These are phyloP conservation scores for Stephania japonica DNA, from an alignment of 164 flowering plant genomes.

Conservation along the genomic window DNA sequence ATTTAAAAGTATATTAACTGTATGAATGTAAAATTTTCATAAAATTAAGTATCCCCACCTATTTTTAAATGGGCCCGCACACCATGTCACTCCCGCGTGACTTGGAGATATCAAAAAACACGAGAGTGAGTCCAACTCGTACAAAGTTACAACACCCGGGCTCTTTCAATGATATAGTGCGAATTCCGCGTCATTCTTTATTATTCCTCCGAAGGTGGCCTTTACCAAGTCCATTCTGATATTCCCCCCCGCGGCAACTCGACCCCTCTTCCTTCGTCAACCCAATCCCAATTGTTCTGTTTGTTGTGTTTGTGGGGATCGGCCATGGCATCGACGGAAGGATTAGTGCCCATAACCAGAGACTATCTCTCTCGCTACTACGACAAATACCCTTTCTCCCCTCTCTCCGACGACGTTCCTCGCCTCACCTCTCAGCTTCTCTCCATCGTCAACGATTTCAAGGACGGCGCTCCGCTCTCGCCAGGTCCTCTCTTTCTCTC, in stretches of 20 bases:
- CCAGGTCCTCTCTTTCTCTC: constrained; percentile 30
- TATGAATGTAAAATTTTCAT: too few relatives aligned
- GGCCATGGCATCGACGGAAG: constrained; percentile 81
- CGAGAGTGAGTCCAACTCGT: too few relatives aligned
- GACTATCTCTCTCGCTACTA: constrained; percentile 63
- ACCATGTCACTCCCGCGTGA: too few relatives aligned
- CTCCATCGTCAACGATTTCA: constrained; percentile 40
- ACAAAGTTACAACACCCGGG: too few relatives aligned
- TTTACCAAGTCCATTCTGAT: background rate
- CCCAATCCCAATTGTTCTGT: background rate
- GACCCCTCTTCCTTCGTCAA: background rate
- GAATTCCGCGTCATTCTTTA: too few relatives aligned
- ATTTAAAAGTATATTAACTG: too few relatives aligned
- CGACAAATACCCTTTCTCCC: constrained; percentile 59
- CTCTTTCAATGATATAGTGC: too few relatives aligned
- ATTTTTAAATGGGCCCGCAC: too few relatives aligned
- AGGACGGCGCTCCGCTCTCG: constrained; percentile 31
- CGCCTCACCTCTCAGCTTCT: constrained; percentile 57
- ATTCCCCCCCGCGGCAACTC: too few relatives aligned
- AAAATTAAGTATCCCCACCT: too few relatives aligned
- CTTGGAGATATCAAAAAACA: too few relatives aligned
- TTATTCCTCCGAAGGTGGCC: background rate
- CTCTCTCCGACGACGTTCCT: constrained; percentile 61
- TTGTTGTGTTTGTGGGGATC: background rate
- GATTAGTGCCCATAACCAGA: constrained; percentile 88